Base-by-base conservation (phyloP, 352 stramenopile species). In the Hyaloperonospora brassicae region DNA sequence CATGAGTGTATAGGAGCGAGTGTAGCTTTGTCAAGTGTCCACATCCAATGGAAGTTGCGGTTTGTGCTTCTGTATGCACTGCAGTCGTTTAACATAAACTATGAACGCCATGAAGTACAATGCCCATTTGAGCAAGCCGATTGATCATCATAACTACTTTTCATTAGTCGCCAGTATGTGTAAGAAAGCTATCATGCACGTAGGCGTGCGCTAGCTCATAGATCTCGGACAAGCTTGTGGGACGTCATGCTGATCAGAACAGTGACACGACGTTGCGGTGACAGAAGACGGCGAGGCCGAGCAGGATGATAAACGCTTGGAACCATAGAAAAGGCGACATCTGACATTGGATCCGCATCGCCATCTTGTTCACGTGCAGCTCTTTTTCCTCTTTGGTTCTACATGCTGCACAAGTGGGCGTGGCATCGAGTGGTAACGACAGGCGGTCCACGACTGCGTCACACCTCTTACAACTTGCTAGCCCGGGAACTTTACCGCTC, bases 391-490 rank as follows among this genome's bases (percentile, higher is more conserved):
- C 68, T 55, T 69, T 68, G 31, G 44, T 53, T 25, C 69, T 45
- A 63, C 77, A 87, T 22, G 70, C 60, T 14, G 47, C 55, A 62
- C 78, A 87, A 39, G 68, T 74, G 48, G 64, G 73, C 27, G 51
- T 61, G 52, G 57, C 55, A 34, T 66, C 48, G 10, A 69, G 53
- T 35, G 59, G 57, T 14, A 76, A 42, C 27, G 50, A 44, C 41
- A 70, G 65, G 52, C 68, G 64, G 55, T 82, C 62, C 51, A 85
- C 71, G 9, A 50, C 50, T 2, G 44, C 57, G 50, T 90, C 80
- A 63, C 80, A 90, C 60, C 87, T 90, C 65, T 89, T 89, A 67
- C 79, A 89, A 17, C 66, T 82, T 46, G 68, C 74, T 49, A 70
- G 66, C 27, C 62, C 60, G 35, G 61, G 39, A 46, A 76, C 55